phyloP scores from a whole-genome alignment of 257 asterid species.

The Leonotis leonurus region DNA sequence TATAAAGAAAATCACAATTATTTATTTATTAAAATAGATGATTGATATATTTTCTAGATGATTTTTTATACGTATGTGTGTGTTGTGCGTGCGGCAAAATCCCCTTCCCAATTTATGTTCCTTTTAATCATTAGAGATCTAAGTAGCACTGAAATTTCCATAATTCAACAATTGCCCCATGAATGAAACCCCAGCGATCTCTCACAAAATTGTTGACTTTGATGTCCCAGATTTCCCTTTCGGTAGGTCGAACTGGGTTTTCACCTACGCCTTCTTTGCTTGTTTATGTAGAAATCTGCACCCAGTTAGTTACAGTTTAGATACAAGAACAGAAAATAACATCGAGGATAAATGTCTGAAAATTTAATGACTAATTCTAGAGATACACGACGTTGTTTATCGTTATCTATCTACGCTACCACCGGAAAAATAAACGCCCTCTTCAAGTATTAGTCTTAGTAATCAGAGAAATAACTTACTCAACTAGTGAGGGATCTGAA shows the following conservation, averaged over 20 bases:
- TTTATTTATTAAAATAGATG: too few relatives aligned
- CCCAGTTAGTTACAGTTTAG: background rate
- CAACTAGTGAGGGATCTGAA: slow-evolving; percentile 52
- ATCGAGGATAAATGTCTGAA: background rate
- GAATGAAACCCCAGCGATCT: slow-evolving; percentile 7
- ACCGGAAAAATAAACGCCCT: background rate
- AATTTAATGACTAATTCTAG: background rate
- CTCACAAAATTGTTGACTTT: slow-evolving; percentile 31
- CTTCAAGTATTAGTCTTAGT: background rate
- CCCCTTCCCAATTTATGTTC: slow-evolving; percentile 5
- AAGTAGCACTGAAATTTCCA: slow-evolving; percentile 8
- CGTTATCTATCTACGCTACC: background rate
- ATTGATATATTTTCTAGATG: too few relatives aligned
- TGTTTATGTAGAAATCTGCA: slow-evolving; percentile 11
- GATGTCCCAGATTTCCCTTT: slow-evolving; percentile 7
- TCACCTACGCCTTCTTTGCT: slow-evolving; percentile 3
- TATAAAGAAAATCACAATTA: too few relatives aligned
- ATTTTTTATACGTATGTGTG: background rate
- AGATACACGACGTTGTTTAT: too few relatives aligned
- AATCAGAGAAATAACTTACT: slow-evolving; percentile 36
- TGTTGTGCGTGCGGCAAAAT: slow-evolving; percentile 3
- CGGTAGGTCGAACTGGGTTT: slow-evolving; percentile 14
- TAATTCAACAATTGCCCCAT: slow-evolving; percentile 6
- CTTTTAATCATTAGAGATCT: slow-evolving; percentile 3
- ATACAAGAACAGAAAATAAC: background rate